phyloP scores from a whole-genome alignment of 2,329 filamentous ascomycete species.

The Colletotrichum sidae region DNA sequence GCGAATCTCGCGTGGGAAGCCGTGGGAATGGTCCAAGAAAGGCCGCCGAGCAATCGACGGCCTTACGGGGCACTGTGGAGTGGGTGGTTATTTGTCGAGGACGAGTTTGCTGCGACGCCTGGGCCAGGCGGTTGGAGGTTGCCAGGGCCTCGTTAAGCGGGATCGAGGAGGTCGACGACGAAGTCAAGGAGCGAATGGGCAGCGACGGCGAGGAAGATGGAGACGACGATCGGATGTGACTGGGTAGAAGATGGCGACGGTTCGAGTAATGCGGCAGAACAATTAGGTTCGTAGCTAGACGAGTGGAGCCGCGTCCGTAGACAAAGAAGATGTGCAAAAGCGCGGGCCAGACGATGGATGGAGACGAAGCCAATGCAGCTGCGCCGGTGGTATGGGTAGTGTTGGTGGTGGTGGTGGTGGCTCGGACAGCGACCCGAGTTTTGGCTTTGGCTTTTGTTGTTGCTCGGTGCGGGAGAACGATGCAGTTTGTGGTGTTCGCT shows the following conservation, averaged over 20 bases:
- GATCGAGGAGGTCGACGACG: constrained; percentile 7
- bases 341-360: not conserved
- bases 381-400: not conserved
- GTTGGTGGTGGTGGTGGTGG: constrained; percentile 9
- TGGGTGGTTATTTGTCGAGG: constrained; percentile 26
- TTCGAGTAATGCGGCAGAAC: constrained; percentile 23
- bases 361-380: not conserved
- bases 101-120: constrained; percentile 32
- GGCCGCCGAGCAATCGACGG: constrained; percentile 62
- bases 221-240: constrained; percentile 13
- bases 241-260: constrained; percentile 12
- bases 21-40: constrained; percentile 55
- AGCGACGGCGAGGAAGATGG: constrained; percentile 4
- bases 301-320: constrained; percentile 23
- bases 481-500: constrained; percentile 10
- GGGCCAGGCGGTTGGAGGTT: constrained; percentile 28
- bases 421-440: no score
- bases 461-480: no score
- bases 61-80: constrained; percentile 47
- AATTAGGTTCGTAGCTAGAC: constrained; percentile 32
- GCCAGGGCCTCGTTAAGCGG: constrained; percentile 33
- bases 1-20: constrained; percentile 54
- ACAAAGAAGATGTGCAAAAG: constrained; percentile 30
- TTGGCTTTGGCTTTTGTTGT: no score
- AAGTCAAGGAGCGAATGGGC: constrained; percentile 3